A percentile compares a stretch with the other conserved stretches of the same genome.
These are phyloP conservation scores for Oryza australiensis DNA, from an alignment of 176 grass and related monocot genomes.

Conservation along the genomic window DNA sequence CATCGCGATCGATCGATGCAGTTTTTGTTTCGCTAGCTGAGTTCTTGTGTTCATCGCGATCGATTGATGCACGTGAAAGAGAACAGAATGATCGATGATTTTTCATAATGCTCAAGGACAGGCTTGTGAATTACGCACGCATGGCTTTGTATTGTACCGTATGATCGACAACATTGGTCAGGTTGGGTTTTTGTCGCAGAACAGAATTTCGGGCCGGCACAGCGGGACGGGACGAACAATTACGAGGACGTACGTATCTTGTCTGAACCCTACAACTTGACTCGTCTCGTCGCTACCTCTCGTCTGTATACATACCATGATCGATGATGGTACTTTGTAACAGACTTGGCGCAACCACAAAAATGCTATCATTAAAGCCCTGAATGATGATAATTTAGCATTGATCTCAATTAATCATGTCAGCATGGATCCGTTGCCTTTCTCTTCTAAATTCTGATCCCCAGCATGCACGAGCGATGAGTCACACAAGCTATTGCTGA, in stretches of 20 bases:
- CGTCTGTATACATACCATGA: not conserved
- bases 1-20: too few relatives aligned
- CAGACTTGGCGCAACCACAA: not conserved
- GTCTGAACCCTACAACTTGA: not conserved
- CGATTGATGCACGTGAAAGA: not conserved
- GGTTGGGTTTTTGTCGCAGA: not conserved
- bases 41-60: not conserved
- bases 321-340: not conserved
- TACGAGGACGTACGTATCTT: not conserved
- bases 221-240: not conserved
- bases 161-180: not conserved
- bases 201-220: not conserved
- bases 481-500: not conserved
- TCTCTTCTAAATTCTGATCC: not conserved
- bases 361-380: not conserved
- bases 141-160: not conserved
- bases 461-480: not conserved
- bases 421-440: not conserved
- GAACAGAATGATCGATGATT: not conserved
- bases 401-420: slow-evolving; percentile 6
- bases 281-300: not conserved
- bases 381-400: too few relatives aligned
- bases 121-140: not conserved
- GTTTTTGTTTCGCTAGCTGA: not conserved
- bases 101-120: not conserved